Evolutionary conservation across 306 rosid genomes (phyloP).

Genomic region (Quercus mongolica): DNA sequence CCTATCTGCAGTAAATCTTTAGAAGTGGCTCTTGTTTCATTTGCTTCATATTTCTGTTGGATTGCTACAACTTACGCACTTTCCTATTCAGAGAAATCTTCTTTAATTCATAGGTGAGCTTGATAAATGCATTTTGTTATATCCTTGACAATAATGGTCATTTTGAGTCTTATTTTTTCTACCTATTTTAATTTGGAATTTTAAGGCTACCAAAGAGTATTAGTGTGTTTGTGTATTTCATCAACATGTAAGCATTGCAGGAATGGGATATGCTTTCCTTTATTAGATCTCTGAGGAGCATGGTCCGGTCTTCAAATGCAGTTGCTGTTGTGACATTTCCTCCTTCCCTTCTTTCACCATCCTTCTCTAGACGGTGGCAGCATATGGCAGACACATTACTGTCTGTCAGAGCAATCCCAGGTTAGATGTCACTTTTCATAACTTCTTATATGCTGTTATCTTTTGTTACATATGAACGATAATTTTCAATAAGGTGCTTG

Average conservation of each 20-base stretch:
- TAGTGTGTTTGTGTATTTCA: background rate
- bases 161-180: background rate
- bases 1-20: conserved; percentile 6
- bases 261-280: conserved; percentile 92
- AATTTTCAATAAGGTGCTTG: conserved; percentile 7
- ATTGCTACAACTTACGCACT: background rate
- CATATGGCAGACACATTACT: conserved; percentile 92
- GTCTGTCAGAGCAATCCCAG: conserved; percentile 82
- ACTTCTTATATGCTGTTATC: background rate
- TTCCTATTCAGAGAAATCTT: background rate
- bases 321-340: conserved; percentile 76
- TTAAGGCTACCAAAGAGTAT: background rate
- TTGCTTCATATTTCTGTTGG: background rate
- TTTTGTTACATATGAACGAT: conserved; percentile 9
- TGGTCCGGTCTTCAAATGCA: conserved; percentile 67
- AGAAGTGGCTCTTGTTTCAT: background rate
- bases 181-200: background rate
- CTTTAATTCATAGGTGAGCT: background rate
- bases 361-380: conserved; percentile 75
- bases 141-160: background rate
- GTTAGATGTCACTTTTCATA: conserved; percentile 34
- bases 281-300: conserved; percentile 63
- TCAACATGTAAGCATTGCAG: conserved; percentile 32
- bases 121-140: background rate
- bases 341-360: conserved; percentile 60